These are phyloP conservation scores for Trichoderma sp. DNA, from an alignment of 2,329 filamentous ascomycete genomes.

Conservation along the genomic window DNA sequence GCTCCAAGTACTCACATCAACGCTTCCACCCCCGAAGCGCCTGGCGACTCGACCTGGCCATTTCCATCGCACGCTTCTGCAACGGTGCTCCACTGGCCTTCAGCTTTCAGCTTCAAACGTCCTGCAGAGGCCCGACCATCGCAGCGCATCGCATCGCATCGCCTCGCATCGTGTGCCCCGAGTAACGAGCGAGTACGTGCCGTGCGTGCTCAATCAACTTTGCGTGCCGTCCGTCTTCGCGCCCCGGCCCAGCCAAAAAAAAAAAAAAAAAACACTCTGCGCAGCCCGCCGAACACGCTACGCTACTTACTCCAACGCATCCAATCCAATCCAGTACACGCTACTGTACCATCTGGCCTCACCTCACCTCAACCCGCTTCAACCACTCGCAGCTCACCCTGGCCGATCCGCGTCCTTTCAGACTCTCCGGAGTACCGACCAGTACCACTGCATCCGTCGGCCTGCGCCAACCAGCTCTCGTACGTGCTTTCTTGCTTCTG, in stretches of 20 bases:
- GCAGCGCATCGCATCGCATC: neutral
- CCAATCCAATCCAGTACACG: neutral
- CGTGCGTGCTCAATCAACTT: neutral
- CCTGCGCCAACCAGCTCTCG: constrained; percentile 14
- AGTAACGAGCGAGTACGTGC: neutral
- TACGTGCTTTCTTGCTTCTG: neutral
- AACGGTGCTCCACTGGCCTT: constrained; percentile 15
- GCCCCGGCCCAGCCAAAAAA: neutral
- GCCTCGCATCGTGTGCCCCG: neutral
- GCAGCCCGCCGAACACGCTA: neutral
- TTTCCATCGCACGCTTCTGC: constrained; percentile 20
- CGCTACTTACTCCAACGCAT: neutral
- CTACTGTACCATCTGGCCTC: neutral
- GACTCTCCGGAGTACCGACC: constrained; percentile 9
- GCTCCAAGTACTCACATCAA: constrained; percentile 37
- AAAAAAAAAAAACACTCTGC: neutral
- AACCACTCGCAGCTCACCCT: constrained; percentile 7
- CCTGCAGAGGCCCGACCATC: constrained; percentile 3
- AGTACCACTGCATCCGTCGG: constrained; percentile 13
- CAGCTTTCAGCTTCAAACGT: neutral
- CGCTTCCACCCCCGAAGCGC: constrained; percentile 20
- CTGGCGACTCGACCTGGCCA: constrained; percentile 18
- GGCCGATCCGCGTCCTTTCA: constrained; percentile 6
- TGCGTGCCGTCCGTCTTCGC: neutral
- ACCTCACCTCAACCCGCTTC: neutral